Base-by-base conservation (phyloP, 768 basidiomycete species). In the Lactarius akahatsu region DNA sequence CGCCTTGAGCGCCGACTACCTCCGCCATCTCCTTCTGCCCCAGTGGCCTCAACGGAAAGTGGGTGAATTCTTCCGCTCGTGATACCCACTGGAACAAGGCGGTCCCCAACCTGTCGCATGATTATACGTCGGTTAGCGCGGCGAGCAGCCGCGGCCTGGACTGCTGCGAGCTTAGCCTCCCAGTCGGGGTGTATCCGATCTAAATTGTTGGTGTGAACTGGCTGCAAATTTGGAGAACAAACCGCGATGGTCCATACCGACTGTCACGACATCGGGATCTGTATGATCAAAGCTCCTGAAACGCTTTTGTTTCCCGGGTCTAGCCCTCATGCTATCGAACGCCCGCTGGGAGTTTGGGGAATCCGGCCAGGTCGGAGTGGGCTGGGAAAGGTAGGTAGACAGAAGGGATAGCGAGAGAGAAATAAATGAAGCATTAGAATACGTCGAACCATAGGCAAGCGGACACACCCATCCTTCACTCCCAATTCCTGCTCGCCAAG, bases 101-200 rank as follows among this genome's bases (percentile, higher is more conserved):
- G 86, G 77, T 98, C 97, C 63, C 97, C 97, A 38, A 98, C 94
- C 77, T 98, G 94, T 54, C 97, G 88, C 95, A 99, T 98, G 63
- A 99, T 91, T 75, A 98, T 96, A 55, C 97, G 85, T 73, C 97
- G 83, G 74, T 96, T 96, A 10, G 97, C 97, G 32, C 96, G 89
- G 66, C 97, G 86, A n/a, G 93, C 87, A 41, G 94, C 96, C n/a
- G 93, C 90, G 38, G 97, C 96, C 65, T 92, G 90, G 54, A 98
- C 94, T 43, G 94, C 89, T 57, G 93, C 94, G 45, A 98, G 78
- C 77, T 98, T 98, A 52, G 89, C 85, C 80, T 98, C 96, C 97
- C 97, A 98, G 76, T 98, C 96, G 1, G 97, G 96, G 61, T 95
- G 90, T 66, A 98, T 95, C 77, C 94, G 90, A 80, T 99, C 97